Evolutionary conservation across 83 land plant species (phyloP).

Genomic region (Isoetes engelmannii): DNA sequence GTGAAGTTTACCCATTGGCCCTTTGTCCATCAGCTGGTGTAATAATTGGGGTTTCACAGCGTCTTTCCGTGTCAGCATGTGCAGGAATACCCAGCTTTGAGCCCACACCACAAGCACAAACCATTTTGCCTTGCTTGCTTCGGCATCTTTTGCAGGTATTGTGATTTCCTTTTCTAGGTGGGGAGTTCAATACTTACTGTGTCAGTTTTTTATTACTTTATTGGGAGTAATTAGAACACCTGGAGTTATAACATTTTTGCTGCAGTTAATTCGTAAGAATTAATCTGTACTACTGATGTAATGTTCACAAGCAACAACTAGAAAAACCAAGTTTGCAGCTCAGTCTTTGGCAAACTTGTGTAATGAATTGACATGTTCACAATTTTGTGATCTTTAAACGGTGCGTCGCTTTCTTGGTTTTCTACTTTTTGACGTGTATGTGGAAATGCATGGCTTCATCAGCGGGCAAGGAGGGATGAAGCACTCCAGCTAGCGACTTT

Average conservation of each 20-base stretch:
- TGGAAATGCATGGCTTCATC: background rate
- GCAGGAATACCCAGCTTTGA: constrained; percentile 96
- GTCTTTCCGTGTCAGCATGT: constrained; percentile 86
- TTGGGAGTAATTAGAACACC: too few relatives aligned
- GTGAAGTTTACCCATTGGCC: constrained; percentile 96
- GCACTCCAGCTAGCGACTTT: constrained; percentile 77
- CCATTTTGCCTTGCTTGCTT: constrained; percentile 90
- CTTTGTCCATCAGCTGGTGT: constrained; percentile 93
- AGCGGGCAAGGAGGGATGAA: constrained; percentile 89
- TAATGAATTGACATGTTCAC: background rate
- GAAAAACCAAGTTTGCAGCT: background rate
- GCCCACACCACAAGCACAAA: constrained; percentile 96
- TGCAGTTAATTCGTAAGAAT: too few relatives aligned
- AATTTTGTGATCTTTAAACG: too few relatives aligned
- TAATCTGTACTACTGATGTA: background rate
- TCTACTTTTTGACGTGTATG: too few relatives aligned
- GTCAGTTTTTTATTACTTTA: too few relatives aligned
- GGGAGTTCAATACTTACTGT: too few relatives aligned
- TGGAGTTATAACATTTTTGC: too few relatives aligned
- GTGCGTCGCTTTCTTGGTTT: too few relatives aligned
- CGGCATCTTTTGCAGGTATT: constrained; percentile 96
- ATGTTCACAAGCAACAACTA: background rate
- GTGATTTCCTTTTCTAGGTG: too few relatives aligned
- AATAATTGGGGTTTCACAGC: constrained; percentile 91
- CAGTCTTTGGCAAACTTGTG: background rate